phyloP scores from a whole-genome alignment of 1,139 yeast species.

The Kodamaea anthophila region DNA sequence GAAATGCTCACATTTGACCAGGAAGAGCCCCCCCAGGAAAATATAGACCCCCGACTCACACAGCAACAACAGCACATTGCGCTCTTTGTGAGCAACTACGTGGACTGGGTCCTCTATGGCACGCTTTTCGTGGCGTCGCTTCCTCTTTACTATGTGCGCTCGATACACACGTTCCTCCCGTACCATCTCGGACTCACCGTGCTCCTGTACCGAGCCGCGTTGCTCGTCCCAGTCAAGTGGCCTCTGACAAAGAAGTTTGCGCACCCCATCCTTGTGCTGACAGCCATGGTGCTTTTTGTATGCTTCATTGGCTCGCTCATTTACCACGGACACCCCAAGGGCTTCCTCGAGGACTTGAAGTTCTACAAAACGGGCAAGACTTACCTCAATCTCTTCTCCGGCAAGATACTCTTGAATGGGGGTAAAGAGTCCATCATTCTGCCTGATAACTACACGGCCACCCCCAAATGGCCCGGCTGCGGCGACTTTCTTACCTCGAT shows the following conservation, averaged over 20 bases:
- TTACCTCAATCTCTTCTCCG: constrained; percentile 53
- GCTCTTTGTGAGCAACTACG: constrained; percentile 35
- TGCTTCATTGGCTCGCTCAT: constrained; percentile 58
- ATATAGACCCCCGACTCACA: constrained; percentile 9
- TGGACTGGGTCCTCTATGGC: constrained; percentile 52
- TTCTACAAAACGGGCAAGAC: constrained; percentile 66
- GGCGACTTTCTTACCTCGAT: constrained; percentile 68
- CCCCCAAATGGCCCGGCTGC: constrained; percentile 66
- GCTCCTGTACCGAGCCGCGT: constrained; percentile 47
- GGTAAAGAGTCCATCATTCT: constrained; percentile 16
- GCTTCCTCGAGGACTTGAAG: constrained; percentile 44
- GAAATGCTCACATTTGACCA: too few species aligned
- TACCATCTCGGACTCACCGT: constrained; percentile 59
- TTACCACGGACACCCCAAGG: constrained; percentile 35
- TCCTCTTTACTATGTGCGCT: constrained; percentile 44
- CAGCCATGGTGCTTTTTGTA: constrained; percentile 53
- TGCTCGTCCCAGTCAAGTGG: constrained; percentile 45
- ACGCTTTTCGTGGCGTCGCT: constrained; percentile 46
- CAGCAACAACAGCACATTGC: constrained; percentile 24
- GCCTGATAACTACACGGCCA: constrained; percentile 23
- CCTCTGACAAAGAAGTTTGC: constrained; percentile 44
- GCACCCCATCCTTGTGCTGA: constrained; percentile 68
- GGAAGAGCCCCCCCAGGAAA: too few species aligned
- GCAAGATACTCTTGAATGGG: constrained; percentile 23
- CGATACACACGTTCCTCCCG: constrained; percentile 50